These are phyloP conservation scores for Clonostachys byssicola DNA, from an alignment of 2,329 filamentous ascomycete species.

Conservation along the genomic window DNA sequence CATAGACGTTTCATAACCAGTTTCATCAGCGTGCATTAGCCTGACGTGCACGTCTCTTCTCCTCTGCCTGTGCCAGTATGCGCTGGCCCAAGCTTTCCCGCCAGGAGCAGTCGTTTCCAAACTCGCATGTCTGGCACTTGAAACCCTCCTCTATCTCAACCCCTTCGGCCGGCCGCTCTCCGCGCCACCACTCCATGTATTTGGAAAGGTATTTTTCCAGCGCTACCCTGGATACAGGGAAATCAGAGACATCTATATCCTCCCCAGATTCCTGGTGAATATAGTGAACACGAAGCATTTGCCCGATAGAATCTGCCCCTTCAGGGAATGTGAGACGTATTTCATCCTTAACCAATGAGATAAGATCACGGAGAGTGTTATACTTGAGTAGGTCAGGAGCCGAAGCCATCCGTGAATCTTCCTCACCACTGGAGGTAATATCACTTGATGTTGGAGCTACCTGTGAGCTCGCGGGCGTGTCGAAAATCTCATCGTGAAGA, in stretches of 20 bases:
- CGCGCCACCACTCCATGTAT: constrained; percentile 86
- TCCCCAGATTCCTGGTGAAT: constrained; percentile 46
- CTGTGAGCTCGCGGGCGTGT: constrained; percentile 16
- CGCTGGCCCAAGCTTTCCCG: constrained; percentile 65
- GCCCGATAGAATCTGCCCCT: constrained; percentile 40
- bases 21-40: no score
- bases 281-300: constrained; percentile 50
- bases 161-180: constrained; percentile 66
- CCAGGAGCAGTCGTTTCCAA: constrained; percentile 76
- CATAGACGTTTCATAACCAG: no score
- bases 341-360: constrained; percentile 40
- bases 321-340: constrained; percentile 47
- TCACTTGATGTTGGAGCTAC: not conserved
- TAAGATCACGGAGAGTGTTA: constrained; percentile 39
- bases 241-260: constrained; percentile 49
- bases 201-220: constrained; percentile 63
- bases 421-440: no score
- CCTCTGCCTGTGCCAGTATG: constrained; percentile 13
- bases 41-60: not conserved
- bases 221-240: constrained; percentile 61
- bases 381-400: constrained; percentile 37
- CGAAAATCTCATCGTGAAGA: constrained; percentile 63
- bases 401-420: constrained; percentile 1
- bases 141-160: constrained; percentile 82
- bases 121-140: constrained; percentile 85